A percentile compares a stretch with the other conserved stretches of the same genome.
These are phyloP conservation scores for Verticillium klebahnii DNA, from an alignment of 2,329 filamentous ascomycete genomes.

Conservation along the genomic window DNA sequence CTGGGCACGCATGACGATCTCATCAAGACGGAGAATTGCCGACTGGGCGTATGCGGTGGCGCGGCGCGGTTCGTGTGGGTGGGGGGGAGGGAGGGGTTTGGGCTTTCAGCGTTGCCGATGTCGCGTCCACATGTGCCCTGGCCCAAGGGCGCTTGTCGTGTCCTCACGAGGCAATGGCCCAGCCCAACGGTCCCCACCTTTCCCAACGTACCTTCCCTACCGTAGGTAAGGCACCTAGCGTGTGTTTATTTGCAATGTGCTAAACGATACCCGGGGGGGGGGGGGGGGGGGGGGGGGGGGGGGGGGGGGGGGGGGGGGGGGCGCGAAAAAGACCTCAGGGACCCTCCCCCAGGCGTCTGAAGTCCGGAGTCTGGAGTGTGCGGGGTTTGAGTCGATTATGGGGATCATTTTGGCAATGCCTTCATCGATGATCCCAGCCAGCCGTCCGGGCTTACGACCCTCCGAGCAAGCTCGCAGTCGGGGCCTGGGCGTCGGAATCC, in stretches of 20 bases:
- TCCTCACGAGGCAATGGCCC: too few species aligned
- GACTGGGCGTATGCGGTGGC: neutral
- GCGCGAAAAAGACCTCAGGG: neutral
- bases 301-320: neutral
- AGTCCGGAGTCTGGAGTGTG: neutral
- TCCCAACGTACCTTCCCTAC: neutral
- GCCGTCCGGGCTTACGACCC: neutral
- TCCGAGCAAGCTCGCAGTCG: neutral
- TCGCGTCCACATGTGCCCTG: neutral
- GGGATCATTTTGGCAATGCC: neutral
- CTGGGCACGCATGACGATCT: neutral
- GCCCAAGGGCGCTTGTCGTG: too few species aligned
- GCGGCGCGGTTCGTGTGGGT: neutral
- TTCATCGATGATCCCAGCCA: too few species aligned
- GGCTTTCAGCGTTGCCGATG: too few species aligned
- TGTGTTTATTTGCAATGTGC: neutral
- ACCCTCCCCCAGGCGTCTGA: neutral
- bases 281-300: neutral
- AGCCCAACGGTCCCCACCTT: neutral
- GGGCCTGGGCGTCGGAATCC: neutral
- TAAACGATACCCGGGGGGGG: neutral
- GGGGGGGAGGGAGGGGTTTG: too few species aligned
- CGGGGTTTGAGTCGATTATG: neutral
- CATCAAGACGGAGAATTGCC: neutral
- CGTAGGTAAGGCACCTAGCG: neutral